Evolutionary conservation across 768 basidiomycete species (phyloP), one percentile per base, ranked within the genome.

Genomic region (Macrolepiota albuminosa): DNA sequence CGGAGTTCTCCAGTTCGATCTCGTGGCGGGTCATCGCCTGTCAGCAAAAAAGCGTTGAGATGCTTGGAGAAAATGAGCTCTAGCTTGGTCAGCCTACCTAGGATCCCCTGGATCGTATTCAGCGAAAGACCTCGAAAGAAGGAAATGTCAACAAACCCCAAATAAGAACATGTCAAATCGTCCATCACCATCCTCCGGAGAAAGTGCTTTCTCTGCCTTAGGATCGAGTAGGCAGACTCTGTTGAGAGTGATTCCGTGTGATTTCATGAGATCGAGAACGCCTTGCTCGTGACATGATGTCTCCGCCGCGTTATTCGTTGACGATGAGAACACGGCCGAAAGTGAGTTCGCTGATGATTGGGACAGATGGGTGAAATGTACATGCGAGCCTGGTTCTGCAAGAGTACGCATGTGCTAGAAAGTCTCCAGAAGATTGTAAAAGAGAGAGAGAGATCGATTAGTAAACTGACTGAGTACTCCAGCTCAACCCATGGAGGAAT

Each of bases 171-270:
- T 91, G 34, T 87, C 81, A 66, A 97, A 98, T 34, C 74, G 69
- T 31, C 84, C 84, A 58, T 87, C 81, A 1, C 85, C 87, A 67
- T 98, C 96, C 54, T 83, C 83, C 0, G 95, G 93, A 0, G 82
- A 73, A 11, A 98, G 79, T 57, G 74, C 81, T 55, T 76, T 71
- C 55, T 84, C 76, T 0, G 95, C 95, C 68, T 87, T 91, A 1
- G 97, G 97, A 70, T 99, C 97, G n/a, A 99, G 82, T 16, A 99
- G 75, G 68, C 97, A 99, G 10, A 97, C 89, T 65, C 81, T 81
- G 0, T 84, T 78, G 4, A 87, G 78, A 56, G 59, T 81, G 56
- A 65, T 71, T 42, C 63, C 75, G 2, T 66, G 66, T 47, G 61
- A 47, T 52, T 79, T 73, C 72, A 94, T 82, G n/a, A 90, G 73